phyloP scores from a whole-genome alignment of 805 yeast species.

The Wickerhamomyces tratensis region DNA sequence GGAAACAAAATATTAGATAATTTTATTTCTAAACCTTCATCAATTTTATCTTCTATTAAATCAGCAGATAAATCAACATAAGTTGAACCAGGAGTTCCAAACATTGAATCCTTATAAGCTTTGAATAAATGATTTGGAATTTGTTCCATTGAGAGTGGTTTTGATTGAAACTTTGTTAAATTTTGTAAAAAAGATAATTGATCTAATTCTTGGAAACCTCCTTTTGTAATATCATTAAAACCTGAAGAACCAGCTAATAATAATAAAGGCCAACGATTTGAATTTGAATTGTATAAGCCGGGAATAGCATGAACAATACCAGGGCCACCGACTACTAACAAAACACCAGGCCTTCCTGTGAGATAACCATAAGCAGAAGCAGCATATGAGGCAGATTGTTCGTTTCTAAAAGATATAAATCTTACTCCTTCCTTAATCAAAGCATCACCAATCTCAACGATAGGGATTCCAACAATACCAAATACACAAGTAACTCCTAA shows the following conservation, averaged over 20 bases:
- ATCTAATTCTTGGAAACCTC: slow-evolving; percentile 67
- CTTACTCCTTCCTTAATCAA: slow-evolving; percentile 41
- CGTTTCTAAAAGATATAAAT: slow-evolving; percentile 57
- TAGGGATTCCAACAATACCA: slow-evolving; percentile 72
- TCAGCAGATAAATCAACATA: slow-evolving; percentile 62
- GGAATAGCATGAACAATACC: slow-evolving; percentile 61
- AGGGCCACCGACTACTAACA: slow-evolving; percentile 69
- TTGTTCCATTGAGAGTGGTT: slow-evolving; percentile 24
- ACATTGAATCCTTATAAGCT: slow-evolving; percentile 33
- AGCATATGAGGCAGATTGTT: slow-evolving; percentile 69
- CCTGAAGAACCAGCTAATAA: slow-evolving; percentile 57
- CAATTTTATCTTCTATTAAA: slow-evolving; percentile 25
- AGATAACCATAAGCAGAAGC: slow-evolving; percentile 64
- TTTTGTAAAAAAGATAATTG: slow-evolving; percentile 41
- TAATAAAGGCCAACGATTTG: slow-evolving; percentile 57
- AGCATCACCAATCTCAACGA: slow-evolving; percentile 61
- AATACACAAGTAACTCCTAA: slow-evolving; percentile 50
- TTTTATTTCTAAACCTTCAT: neutral
- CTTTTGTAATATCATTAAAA: slow-evolving; percentile 36
- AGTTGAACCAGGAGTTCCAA: slow-evolving; percentile 51
- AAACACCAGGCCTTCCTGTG: slow-evolving; percentile 55
- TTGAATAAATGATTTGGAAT: slow-evolving; percentile 32
- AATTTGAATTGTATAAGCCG: slow-evolving; percentile 52
- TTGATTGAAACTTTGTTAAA: slow-evolving; percentile 42
- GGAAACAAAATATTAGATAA: slow-evolving; percentile 2